phyloP scores from a whole-genome alignment of 768 basidiomycete genomes.

The Ramaria sp. region DNA sequence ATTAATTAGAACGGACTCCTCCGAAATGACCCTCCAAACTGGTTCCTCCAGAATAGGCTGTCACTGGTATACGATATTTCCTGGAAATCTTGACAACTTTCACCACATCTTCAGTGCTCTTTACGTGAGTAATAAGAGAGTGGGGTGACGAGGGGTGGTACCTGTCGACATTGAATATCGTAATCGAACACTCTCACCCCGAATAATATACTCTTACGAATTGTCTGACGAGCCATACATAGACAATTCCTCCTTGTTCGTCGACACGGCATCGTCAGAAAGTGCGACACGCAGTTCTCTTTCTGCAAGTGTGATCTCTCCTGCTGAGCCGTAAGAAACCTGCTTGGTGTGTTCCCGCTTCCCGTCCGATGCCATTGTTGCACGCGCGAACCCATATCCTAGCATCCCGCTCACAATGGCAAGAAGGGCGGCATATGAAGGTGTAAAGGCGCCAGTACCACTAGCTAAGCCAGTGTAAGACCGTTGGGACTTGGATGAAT shows the following conservation, averaged over 20 bases:
- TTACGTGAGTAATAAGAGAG: constrained; percentile 42
- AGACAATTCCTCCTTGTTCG: constrained; percentile 38
- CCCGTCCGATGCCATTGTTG: constrained; percentile 3
- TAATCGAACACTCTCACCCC: neutral
- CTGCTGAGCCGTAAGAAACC: neutral
- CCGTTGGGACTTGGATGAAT: neutral
- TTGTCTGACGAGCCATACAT: constrained; percentile 59
- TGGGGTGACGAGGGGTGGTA: constrained; percentile 44
- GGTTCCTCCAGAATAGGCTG: constrained; percentile 78
- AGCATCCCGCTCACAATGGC: constrained; percentile 2
- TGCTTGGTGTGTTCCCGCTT: neutral
- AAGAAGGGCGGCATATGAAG: neutral
- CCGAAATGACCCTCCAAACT: constrained; percentile 82
- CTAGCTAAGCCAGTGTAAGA: neutral
- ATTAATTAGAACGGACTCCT: constrained; percentile 35
- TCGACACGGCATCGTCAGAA: constrained; percentile 38
- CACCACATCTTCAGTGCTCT: constrained; percentile 73
- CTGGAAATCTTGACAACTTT: constrained; percentile 66
- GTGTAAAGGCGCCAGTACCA: neutral
- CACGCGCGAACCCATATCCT: neutral
- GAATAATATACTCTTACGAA: constrained; percentile 26
- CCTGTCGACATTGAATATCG: neutral
- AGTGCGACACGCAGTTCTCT: constrained; percentile 36
- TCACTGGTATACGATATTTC: constrained; percentile 65
- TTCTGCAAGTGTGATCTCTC: neutral